Evolutionary conservation across 345 rosid species (phyloP).

Genomic region (Citrus mangshanensis): DNA sequence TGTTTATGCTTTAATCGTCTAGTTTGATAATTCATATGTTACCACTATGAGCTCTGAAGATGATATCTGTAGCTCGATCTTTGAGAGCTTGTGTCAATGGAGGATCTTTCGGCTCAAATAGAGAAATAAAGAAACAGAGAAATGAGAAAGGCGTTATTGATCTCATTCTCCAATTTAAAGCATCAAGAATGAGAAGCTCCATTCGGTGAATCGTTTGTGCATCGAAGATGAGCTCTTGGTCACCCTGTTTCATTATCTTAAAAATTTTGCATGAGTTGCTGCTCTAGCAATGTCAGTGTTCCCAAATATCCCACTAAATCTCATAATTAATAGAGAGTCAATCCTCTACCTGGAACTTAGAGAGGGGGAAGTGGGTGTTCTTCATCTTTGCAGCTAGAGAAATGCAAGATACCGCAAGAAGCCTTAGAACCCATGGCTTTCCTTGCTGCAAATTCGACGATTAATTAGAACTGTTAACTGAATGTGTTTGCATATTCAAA

Average conservation of each 20-base stretch:
- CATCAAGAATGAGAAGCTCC: constrained; percentile 57
- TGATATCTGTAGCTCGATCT: constrained; percentile 43
- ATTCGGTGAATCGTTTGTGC: constrained; percentile 41
- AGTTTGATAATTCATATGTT: neutral
- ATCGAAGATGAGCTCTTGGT: constrained; percentile 32
- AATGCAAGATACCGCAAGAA: constrained; percentile 38
- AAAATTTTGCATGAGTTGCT: neutral
- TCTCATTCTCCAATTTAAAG: constrained; percentile 68
- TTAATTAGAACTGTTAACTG: neutral
- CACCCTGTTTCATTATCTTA: constrained; percentile 28
- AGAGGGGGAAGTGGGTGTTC: constrained; percentile 21
- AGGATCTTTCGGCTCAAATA: constrained; percentile 38
- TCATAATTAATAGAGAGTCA: neutral
- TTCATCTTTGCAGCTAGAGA: constrained; percentile 55
- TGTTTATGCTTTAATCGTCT: neutral
- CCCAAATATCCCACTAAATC: neutral
- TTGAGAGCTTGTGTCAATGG: constrained; percentile 40
- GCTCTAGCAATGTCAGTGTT: neutral
- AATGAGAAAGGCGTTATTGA: constrained; percentile 70
- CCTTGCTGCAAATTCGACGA: constrained; percentile 27
- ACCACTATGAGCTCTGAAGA: constrained; percentile 56
- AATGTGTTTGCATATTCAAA: neutral
- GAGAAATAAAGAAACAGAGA: constrained; percentile 42
- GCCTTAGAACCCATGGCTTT: constrained; percentile 42
- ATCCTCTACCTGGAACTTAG: constrained; percentile 35